These are phyloP conservation scores for Rosa multiflora DNA, from an alignment of 306 rosid species.

Conservation along the genomic window DNA sequence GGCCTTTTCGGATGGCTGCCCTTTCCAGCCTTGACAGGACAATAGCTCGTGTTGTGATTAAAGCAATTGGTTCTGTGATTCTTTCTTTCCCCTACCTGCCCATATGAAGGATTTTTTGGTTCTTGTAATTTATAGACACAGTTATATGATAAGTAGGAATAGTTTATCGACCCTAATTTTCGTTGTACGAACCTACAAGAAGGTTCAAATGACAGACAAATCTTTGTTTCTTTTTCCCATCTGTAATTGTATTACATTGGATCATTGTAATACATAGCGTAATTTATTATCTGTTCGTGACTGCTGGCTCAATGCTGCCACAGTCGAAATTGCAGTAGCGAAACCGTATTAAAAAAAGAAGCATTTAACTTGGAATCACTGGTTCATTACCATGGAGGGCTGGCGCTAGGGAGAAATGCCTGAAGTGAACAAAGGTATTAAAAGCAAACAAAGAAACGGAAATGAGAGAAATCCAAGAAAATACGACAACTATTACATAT, in stretches of 20 bases:
- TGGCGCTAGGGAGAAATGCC: no score
- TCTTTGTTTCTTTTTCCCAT: constrained; percentile 15
- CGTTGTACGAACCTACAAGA: constrained; percentile 49
- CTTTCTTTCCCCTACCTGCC: constrained; percentile 39
- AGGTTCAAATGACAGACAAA: constrained; percentile 40
- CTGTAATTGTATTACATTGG: constrained; percentile 19
- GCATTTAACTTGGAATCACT: not conserved
- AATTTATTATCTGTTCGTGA: no score
- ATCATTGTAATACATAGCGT: not conserved
- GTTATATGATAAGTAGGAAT: constrained; percentile 36
- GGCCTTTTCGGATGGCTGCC: constrained; percentile 29
- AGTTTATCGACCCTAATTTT: constrained; percentile 32
- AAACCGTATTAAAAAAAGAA: not conserved
- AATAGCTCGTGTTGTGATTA: constrained; percentile 23
- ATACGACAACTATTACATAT: no score
- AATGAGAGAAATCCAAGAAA: no score
- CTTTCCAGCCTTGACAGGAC: constrained; percentile 33
- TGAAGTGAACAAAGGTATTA: no score
- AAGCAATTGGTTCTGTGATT: constrained; percentile 36
- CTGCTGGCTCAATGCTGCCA: no score
- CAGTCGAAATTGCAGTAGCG: no score
- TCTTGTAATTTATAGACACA: constrained; percentile 39
- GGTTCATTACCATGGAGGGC: no score
- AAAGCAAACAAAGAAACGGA: no score
- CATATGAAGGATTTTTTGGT: constrained; percentile 48